Evolutionary conservation across 2,329 filamentous ascomycete genomes (phyloP).

Genomic region (Lasiodiplodia hormozganensis): DNA sequence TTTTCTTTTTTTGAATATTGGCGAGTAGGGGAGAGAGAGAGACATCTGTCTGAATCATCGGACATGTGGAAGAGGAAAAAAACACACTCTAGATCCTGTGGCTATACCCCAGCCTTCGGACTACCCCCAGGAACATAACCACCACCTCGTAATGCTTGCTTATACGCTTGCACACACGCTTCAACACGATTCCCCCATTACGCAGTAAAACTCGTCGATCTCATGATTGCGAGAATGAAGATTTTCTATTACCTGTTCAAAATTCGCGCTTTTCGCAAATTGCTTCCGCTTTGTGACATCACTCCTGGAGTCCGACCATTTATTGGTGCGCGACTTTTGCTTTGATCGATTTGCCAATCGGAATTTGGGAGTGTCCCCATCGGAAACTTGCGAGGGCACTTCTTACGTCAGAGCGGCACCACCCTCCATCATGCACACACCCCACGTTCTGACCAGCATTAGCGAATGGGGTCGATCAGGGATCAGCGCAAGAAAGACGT

Average conservation of each 20-base stretch:
- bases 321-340: background rate
- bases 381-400: background rate
- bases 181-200: constrained; percentile 20
- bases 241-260: constrained; percentile 10
- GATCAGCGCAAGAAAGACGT: too few relatives aligned
- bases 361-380: background rate
- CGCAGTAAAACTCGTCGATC: constrained; percentile 13
- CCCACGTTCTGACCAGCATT: background rate
- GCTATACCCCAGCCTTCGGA: background rate
- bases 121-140: constrained; percentile 3
- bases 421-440: background rate
- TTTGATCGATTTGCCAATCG: background rate
- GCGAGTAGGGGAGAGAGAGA: background rate
- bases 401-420: constrained; percentile 1
- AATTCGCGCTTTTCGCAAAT: background rate
- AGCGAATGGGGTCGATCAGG: background rate
- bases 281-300: background rate
- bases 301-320: background rate
- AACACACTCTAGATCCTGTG: constrained; percentile 10
- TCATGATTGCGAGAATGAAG: constrained; percentile 18
- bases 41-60: background rate
- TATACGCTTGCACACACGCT: constrained; percentile 14
- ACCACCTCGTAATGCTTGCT: constrained; percentile 19
- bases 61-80: constrained; percentile 17
- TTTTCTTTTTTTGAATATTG: constrained; percentile 3